phyloP scores from a whole-genome alignment of 345 rosid genomes.

The Moricandia arvensis region DNA sequence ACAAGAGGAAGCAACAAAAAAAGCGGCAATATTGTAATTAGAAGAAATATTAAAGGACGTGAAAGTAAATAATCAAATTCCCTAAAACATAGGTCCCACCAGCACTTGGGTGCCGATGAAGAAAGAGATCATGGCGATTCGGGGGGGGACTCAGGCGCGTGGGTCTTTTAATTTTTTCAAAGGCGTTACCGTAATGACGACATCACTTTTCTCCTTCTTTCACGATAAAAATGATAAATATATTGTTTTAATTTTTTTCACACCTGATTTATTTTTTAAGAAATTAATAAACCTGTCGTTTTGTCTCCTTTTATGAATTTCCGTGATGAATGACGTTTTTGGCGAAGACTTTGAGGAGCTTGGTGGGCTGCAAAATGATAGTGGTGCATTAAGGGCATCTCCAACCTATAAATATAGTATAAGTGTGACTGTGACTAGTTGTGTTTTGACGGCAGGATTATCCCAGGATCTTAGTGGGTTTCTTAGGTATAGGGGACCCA shows the following conservation, averaged over 20 bases:
- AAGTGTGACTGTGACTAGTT: slow-evolving; percentile 13
- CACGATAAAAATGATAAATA: too few species aligned
- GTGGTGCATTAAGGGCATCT: slow-evolving; percentile 20
- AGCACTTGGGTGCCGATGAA: slow-evolving; percentile 31
- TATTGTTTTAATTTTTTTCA: not conserved
- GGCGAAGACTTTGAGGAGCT: slow-evolving; percentile 29
- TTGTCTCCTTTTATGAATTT: slow-evolving; percentile 24
- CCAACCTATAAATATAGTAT: not conserved
- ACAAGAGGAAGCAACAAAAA: not conserved
- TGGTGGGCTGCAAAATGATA: slow-evolving; percentile 19
- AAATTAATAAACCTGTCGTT: slow-evolving; percentile 11
- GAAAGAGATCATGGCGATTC: slow-evolving; percentile 31
- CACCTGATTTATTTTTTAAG: not conserved
- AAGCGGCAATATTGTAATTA: not conserved
- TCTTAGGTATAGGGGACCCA: too few species aligned
- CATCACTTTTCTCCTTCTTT: not conserved
- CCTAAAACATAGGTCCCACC: slow-evolving; percentile 27
- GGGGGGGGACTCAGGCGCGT: slow-evolving; percentile 23
- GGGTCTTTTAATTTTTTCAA: not conserved
- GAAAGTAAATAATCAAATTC: not conserved
- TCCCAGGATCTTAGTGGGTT: too few species aligned
- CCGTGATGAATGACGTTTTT: slow-evolving; percentile 30
- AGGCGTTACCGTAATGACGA: slow-evolving; percentile 30
- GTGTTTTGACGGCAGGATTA: too few species aligned
- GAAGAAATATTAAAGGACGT: not conserved